These are phyloP conservation scores for Xylona heveae DNA, from an alignment of 495 filamentous ascomycete species.

Conservation along the genomic window DNA sequence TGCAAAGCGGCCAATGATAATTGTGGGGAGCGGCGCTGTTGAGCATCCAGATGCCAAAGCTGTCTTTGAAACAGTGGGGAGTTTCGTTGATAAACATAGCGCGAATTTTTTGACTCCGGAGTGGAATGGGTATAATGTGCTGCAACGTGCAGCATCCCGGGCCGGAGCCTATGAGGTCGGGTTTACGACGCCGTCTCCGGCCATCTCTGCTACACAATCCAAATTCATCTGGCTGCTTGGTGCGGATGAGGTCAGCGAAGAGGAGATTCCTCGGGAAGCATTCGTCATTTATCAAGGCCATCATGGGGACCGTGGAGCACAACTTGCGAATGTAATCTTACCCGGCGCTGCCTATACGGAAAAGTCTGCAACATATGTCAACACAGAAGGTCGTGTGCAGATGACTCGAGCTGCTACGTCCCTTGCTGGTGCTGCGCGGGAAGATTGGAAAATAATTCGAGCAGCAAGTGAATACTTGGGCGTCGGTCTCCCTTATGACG, in stretches of 20 bases:
- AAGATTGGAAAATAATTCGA: slow-evolving; percentile 97
- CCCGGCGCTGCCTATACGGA: slow-evolving; percentile 92
- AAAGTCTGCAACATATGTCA: slow-evolving; percentile 91
- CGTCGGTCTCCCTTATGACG: slow-evolving; percentile 61
- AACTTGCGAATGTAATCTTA: slow-evolving; percentile 82
- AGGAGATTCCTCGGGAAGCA: slow-evolving; percentile 76
- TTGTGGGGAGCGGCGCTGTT: slow-evolving; percentile 72
- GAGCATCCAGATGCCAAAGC: slow-evolving; percentile 82
- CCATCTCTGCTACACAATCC: slow-evolving; percentile 57
- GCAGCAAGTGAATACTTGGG: slow-evolving; percentile 83
- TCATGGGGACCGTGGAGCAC: slow-evolving; percentile 83
- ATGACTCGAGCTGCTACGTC: slow-evolving; percentile 74
- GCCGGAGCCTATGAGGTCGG: slow-evolving; percentile 88
- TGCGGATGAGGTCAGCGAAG: slow-evolving; percentile 66
- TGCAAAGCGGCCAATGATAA: slow-evolving; percentile 89
- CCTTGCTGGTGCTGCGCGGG: slow-evolving; percentile 68
- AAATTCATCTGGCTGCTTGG: slow-evolving; percentile 96
- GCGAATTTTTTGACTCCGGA: slow-evolving; percentile 69
- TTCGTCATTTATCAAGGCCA: slow-evolving; percentile 97
- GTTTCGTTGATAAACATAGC: slow-evolving; percentile 81
- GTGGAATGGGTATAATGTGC: slow-evolving; percentile 94
- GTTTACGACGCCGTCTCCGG: slow-evolving; percentile 62
- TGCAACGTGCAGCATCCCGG: slow-evolving; percentile 81
- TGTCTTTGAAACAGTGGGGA: slow-evolving; percentile 72
- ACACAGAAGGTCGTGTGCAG: slow-evolving; percentile 91